Conservation (phyloP, 495 filamentous ascomycete genomes). For the Hypoxylon intermedium region DNA sequence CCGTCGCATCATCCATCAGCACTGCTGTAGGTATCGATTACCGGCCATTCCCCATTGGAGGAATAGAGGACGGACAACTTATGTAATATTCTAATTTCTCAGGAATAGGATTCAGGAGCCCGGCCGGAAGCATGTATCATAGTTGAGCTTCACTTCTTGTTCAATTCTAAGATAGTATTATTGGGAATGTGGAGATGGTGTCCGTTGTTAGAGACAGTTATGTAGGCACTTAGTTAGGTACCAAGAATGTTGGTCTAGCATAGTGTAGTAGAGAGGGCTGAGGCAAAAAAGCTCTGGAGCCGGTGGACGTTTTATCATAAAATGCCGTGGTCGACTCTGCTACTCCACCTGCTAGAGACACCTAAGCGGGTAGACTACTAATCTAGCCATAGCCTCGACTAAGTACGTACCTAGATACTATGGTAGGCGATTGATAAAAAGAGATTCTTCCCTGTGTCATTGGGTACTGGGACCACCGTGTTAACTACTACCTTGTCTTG, state of each 20-base stretch:
- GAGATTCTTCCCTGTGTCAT: constrained; percentile 23
- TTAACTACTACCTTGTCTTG: constrained; percentile 35
- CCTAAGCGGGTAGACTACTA: background rate
- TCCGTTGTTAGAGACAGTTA: constrained; percentile 21
- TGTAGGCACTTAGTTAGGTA: constrained; percentile 16
- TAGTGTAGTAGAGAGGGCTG: background rate
- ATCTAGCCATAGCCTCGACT: constrained; percentile 11
- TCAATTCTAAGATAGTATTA: background rate
- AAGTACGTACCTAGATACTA: constrained; percentile 12
- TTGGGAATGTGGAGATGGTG: constrained; percentile 6
- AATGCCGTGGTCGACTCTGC: constrained; percentile 15
- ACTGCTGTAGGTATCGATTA: too few species aligned
- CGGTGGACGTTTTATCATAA: constrained; percentile 8
- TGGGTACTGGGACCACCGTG: constrained; percentile 36
- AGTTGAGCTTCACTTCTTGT: background rate
- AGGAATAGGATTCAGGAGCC: background rate
- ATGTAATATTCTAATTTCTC: background rate
- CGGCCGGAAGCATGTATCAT: background rate
- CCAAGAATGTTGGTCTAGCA: constrained; percentile 11
- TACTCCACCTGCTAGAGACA: constrained; percentile 12
- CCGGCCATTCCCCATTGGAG: too few species aligned
- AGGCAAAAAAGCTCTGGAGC: constrained; percentile 7
- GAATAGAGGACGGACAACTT: background rate
- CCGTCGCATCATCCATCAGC: background rate
- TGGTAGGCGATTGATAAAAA: constrained; percentile 28